A percentile compares a stretch with the other conserved stretches of the same genome.
Evolutionary conservation across 257 asterid genomes (phyloP).

Genomic region (Solanum pennellii): DNA sequence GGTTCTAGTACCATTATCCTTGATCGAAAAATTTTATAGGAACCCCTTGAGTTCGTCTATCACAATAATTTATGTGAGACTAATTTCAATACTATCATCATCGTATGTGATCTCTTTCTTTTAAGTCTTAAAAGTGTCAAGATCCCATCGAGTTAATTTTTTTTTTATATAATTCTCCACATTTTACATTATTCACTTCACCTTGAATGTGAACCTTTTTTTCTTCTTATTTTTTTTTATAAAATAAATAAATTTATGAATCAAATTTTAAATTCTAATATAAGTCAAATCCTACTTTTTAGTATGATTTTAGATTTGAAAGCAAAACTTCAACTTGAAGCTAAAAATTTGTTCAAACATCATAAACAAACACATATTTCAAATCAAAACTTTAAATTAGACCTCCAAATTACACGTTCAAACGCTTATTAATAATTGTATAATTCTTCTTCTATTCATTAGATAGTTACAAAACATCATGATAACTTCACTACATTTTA

Average conservation of each 20-base stretch:
- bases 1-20: too few species aligned
- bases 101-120: background rate
- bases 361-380: background rate
- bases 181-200: background rate
- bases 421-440: background rate
- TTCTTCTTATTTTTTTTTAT: too few species aligned
- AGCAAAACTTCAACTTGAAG: background rate
- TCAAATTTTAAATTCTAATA: background rate
- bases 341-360: background rate
- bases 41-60: background rate
- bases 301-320: background rate
- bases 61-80: background rate
- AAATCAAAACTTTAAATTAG: background rate
- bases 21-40: too few species aligned
- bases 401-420: background rate
- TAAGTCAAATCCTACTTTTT: background rate
- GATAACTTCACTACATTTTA: background rate
- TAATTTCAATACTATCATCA: too few species aligned
- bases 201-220: background rate
- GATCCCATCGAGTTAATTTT: background rate
- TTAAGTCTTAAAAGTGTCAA: background rate
- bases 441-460: background rate
- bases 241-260: too few species aligned
- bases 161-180: background rate
- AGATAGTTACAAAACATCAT: background rate